These are phyloP conservation scores for Collybia sordida DNA, from an alignment of 768 basidiomycete species.

Conservation along the genomic window DNA sequence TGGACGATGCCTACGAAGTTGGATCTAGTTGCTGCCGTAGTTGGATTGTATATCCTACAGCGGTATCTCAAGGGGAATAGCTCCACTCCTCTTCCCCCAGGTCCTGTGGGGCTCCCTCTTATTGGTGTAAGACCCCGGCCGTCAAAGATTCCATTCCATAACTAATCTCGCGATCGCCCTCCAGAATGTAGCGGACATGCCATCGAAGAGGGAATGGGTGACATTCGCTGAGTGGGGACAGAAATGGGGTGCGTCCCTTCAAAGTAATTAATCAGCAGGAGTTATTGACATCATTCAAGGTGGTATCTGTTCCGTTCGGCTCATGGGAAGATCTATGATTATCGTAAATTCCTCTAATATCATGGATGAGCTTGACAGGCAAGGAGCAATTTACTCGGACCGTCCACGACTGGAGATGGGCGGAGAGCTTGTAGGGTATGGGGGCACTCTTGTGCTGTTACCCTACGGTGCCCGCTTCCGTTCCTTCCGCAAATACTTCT, in stretches of 20 bases:
- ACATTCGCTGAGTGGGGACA: conserved; percentile 50
- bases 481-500: conserved; percentile 42
- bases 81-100: conserved; percentile 31
- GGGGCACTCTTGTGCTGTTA: conserved; percentile 44
- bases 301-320: conserved; percentile 33
- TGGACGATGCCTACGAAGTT: conserved; percentile 3
- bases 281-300: conserved; percentile 23
- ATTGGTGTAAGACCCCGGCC: conserved; percentile 33
- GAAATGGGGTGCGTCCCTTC: conserved; percentile 42
- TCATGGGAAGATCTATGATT: conserved; percentile 46
- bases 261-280: neutral
- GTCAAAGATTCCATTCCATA: neutral
- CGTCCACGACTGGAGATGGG: conserved; percentile 50
- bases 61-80: conserved; percentile 15
- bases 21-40: conserved; percentile 3
- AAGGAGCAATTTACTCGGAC: conserved; percentile 46
- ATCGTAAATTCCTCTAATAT: conserved; percentile 44
- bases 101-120: conserved; percentile 39
- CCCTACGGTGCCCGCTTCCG: conserved; percentile 44
- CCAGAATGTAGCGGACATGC: conserved; percentile 50
- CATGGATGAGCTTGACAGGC: conserved; percentile 48
- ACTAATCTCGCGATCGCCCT: neutral
- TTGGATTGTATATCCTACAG: conserved; percentile 11
- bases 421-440: conserved; percentile 49
- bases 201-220: conserved; percentile 43